Evolutionary conservation across 257 asterid genomes (phyloP), one percentile per base, ranked within the genome.

Genomic region (Ilex asprella): DNA sequence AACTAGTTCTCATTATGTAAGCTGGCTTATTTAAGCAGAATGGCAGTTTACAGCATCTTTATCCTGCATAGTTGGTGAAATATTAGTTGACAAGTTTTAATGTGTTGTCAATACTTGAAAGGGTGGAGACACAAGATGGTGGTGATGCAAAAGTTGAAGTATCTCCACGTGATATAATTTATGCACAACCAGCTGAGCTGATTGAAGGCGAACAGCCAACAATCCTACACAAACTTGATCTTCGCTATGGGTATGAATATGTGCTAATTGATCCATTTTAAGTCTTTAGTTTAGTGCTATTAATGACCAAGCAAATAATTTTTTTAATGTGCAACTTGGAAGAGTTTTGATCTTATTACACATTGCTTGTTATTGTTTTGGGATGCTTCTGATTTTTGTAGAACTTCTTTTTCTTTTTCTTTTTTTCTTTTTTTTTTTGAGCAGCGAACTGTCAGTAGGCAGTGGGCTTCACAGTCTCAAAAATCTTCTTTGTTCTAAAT

Each of bases 71-170:
- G 10, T 46, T 14, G 12, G 54, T 49, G 54, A 6, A 49, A n/a
- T 12, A 11, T 4, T 11, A 49, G 54, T 11, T 49, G 16, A 49
- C n/a, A 49, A 49, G 54, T 49, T 49, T 15, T 49, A 49, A 12
- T 49, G 16, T 49, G 10, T 49, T 49, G 5, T 53, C 5, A 51
- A 30, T 63, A 61, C 67, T 69, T 58, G 59, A 64, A 62, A 81
- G 99, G 97, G 97, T 79, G 68, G 97, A 87, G 96, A 87, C 99
- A 56, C 97, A 89, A 72, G 99, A 93, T 63, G 95, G 95, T 11
- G 99, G 99, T 67, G 99, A 93, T 87, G 97, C 99, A 65, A 93
- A 82, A 78, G 72, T 87, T 14, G 96, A 93, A 63, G 87, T 84
- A 68, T 93, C 95, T 72, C 99, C 99, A 16, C 97, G 99, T 64